phyloP scores from a whole-genome alignment of 345 rosid species.

The Luvunga scandens region DNA sequence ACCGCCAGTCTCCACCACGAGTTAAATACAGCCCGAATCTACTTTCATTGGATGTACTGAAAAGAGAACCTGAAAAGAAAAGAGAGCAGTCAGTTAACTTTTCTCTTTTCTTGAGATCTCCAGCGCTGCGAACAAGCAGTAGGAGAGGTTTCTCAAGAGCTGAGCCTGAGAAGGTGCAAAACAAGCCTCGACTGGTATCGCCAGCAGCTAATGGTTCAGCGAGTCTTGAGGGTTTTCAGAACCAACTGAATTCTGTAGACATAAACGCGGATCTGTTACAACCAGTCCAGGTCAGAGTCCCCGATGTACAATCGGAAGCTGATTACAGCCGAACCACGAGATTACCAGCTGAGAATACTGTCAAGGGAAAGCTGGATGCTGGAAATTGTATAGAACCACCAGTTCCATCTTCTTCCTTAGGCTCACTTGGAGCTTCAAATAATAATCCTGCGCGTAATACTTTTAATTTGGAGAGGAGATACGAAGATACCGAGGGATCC shows the following conservation, averaged over 20 bases:
- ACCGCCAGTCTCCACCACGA: not conserved
- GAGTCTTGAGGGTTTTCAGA: not conserved
- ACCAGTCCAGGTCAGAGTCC: slow-evolving; percentile 18
- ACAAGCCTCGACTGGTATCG: not conserved
- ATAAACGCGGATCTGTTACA: not conserved
- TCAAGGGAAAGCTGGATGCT: slow-evolving; percentile 1
- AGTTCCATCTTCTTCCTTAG: slow-evolving; percentile 31
- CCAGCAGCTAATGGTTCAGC: not conserved
- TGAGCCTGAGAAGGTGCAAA: slow-evolving; percentile 8
- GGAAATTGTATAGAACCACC: slow-evolving; percentile 20
- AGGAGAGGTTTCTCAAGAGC: slow-evolving; percentile 4
- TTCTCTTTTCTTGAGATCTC: slow-evolving; percentile 25
- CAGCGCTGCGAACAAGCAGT: not conserved
- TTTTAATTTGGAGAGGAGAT: slow-evolving; percentile 24
- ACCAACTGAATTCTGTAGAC: not conserved
- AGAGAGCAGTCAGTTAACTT: slow-evolving; percentile 13
- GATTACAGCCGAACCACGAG: slow-evolving; percentile 12
- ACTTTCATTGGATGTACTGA: not conserved
- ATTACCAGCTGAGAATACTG: slow-evolving; percentile 4
- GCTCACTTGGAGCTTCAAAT: slow-evolving; percentile 49
- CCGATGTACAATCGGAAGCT: slow-evolving; percentile 67
- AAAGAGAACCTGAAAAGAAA: slow-evolving; percentile 10
- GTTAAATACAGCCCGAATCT: not conserved
- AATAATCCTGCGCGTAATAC: slow-evolving; percentile 21
- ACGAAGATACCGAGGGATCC: slow-evolving; percentile 27